Conservation (phyloP, 2,329 filamentous ascomycete species). For the Aspergillus brasiliensis region DNA sequence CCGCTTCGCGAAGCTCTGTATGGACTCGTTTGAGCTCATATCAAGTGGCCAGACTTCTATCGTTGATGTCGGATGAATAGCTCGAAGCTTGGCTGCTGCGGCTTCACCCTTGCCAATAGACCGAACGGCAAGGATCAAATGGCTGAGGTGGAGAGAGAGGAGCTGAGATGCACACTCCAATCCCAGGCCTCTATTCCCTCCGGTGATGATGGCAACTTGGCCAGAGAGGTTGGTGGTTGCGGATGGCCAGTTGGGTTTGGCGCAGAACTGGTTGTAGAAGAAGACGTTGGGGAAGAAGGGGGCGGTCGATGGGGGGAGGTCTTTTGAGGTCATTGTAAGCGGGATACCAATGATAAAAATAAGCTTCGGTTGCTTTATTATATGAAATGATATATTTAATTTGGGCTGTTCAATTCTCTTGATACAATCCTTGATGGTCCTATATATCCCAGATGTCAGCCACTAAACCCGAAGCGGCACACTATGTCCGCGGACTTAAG, state of each 20-base stretch:
- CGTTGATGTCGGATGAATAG: constrained; percentile 37
- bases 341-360: too few species aligned
- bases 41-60: constrained; percentile 6
- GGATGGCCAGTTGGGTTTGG: constrained; percentile 18
- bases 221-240: constrained; percentile 38
- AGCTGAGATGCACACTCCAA: constrained; percentile 50
- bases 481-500: too few species aligned
- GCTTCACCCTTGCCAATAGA: constrained; percentile 47
- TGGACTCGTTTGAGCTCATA: not conserved
- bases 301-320: not conserved
- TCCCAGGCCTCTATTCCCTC: constrained; percentile 52
- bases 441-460: too few species aligned
- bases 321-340: not conserved
- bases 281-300: not conserved
- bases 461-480: too few species aligned
- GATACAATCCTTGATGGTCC: too few species aligned
- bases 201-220: constrained; percentile 51
- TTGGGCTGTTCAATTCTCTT: too few species aligned
- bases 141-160: constrained; percentile 41
- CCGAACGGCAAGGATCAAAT: constrained; percentile 51
- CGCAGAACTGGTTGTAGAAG: not conserved
- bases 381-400: too few species aligned
- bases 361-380: too few species aligned
- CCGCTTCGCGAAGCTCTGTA: not conserved
- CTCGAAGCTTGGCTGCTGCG: constrained; percentile 45